Base-by-base conservation (phyloP, 2,329 filamentous ascomycete genomes). In the Aspergillus ochraceus region DNA sequence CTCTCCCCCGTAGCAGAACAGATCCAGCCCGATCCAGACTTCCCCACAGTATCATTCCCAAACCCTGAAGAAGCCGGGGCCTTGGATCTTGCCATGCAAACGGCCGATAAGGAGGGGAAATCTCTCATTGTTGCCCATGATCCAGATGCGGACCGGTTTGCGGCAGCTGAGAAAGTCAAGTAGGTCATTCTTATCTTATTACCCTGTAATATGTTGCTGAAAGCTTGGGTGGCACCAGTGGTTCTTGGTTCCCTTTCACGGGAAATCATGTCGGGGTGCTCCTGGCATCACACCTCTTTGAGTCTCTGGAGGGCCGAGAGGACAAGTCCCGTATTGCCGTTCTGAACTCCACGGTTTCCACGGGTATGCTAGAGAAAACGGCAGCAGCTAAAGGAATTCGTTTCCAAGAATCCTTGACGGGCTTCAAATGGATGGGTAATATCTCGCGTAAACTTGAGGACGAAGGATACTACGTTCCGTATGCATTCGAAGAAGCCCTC, bases 361-460 rank as follows among this genome's bases (percentile, higher is more conserved):
- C 84, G 0, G 79, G 82, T n/a, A 88, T 88, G 84, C 78, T 89
- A 1, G 76, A 80, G 11, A 80, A 80, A 26, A 83, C 88, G 75
- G 85, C 85, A 1, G 68, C 75, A 29, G 75, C 79, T 20, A 82
- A 84, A 70, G 83, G 82, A 2, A 84, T 88, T 62, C 75, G 81
- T 54, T 87, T 84, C 67, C 77, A 80, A 59, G 86, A 88, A 66
- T 88, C 86, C 0, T 73, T 89, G 30, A 89, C 86, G 0, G 86
- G 86, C 1, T 89, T 89, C 76, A 89, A 89, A 70, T 89, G 86
- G 86, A 81, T 89, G 62, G 86, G 85, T 2, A 88, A 88, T 62
- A 78, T 83, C 50, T 84, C 85, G 1, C 79, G 81, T 19, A 75
- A 81, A n/a, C 77, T 87, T 2, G 76, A 81, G 57, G 66, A 70